These are phyloP conservation scores for Trichoderma polysporum DNA, from an alignment of 2,329 filamentous ascomycete genomes.

Conservation along the genomic window DNA sequence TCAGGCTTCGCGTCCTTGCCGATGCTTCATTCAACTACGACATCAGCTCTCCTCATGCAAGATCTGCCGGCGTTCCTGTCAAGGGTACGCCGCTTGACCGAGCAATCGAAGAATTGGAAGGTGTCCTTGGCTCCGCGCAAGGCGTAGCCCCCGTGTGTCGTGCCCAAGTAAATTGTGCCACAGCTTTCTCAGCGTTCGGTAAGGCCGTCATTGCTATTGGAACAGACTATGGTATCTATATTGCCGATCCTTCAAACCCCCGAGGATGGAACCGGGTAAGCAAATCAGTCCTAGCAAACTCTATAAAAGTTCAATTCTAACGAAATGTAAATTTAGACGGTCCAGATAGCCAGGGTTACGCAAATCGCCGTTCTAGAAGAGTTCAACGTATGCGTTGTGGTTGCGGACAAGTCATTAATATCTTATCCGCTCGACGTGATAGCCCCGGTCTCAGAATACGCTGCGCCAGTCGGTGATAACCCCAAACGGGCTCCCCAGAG, in stretches of 20 bases:
- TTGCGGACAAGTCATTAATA: constrained; percentile 86
- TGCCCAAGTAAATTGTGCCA: constrained; percentile 87
- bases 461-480: constrained; percentile 66
- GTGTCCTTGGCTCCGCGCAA: constrained; percentile 67
- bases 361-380: constrained; percentile 95
- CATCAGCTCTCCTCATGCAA: constrained; percentile 56
- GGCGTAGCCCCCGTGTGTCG: constrained; percentile 77
- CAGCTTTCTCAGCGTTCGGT: constrained; percentile 80
- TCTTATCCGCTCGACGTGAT: constrained; percentile 92
- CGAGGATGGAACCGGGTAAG: constrained; percentile 86
- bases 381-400: constrained; percentile 87
- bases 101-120: constrained; percentile 85
- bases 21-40: constrained; percentile 90
- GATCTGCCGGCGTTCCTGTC: constrained; percentile 69
- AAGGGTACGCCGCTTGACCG: constrained; percentile 88
- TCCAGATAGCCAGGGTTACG: constrained; percentile 74
- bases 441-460: constrained; percentile 60
- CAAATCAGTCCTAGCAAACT: constrained; percentile 22
- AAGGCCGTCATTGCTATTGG: constrained; percentile 90
- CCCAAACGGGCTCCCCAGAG: constrained; percentile 86
- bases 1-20: constrained; percentile 85
- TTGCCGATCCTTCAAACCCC: constrained; percentile 84
- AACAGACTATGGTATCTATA: constrained; percentile 90
- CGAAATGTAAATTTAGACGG: constrained; percentile 54
- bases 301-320: not conserved